Evolutionary conservation across 352 stramenopile species (phyloP).

Genomic region (Phytophthora fragariae): DNA sequence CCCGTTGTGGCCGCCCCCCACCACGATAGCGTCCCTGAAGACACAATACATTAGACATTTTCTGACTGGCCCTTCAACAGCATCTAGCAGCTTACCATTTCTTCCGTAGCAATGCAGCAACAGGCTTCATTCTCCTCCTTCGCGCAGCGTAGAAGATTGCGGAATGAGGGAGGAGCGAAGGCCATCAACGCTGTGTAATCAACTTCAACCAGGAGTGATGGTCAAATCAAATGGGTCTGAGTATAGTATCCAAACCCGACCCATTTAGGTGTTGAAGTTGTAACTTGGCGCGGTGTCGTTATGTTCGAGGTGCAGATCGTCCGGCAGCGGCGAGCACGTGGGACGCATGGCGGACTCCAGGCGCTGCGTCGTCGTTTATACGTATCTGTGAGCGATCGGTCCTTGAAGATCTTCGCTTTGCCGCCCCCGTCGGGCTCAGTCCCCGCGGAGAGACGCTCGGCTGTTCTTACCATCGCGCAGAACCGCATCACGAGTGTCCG

Average conservation of each 20-base stretch:
- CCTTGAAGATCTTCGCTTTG: conserved; percentile 33
- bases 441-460: not conserved
- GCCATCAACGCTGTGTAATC: conserved; percentile 8
- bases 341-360: conserved; percentile 31
- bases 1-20: conserved; percentile 91
- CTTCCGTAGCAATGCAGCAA: conserved; percentile 40
- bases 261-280: conserved; percentile 10
- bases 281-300: not conserved
- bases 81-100: conserved; percentile 40
- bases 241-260: not conserved
- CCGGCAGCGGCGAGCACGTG: conserved; percentile 9
- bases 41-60: conserved; percentile 3
- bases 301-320: conserved; percentile 55
- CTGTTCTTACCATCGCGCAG: conserved; percentile 27
- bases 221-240: conserved; percentile 8
- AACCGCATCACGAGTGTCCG: conserved; percentile 39
- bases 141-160: conserved; percentile 17
- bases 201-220: conserved; percentile 38
- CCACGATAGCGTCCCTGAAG: conserved; percentile 85
- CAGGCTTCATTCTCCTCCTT: conserved; percentile 29
- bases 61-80: not conserved
- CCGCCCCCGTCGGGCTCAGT: conserved; percentile 1
- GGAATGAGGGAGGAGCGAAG: conserved; percentile 16
- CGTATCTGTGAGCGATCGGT: conserved; percentile 28
- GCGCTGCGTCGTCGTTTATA: conserved; percentile 38